Evolutionary conservation across 306 rosid genomes (phyloP).

Genomic region (Fagus sylvatica): DNA sequence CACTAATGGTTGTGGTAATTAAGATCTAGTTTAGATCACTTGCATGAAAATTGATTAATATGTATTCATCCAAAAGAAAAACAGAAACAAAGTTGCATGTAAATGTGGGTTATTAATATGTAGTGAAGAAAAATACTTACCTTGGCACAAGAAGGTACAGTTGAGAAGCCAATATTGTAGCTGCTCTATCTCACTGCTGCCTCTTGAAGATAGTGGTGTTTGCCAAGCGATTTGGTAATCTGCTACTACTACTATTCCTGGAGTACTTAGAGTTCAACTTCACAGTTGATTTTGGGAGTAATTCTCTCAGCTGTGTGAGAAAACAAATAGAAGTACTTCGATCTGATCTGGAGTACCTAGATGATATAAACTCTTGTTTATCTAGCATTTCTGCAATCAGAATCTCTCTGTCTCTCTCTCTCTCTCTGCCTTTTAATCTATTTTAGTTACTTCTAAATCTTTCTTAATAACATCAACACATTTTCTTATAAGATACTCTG

Average conservation of each 20-base stretch:
- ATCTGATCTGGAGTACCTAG: constrained; percentile 28
- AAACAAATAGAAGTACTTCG: neutral
- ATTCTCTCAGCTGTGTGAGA: neutral
- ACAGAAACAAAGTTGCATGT: neutral
- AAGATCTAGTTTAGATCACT: neutral
- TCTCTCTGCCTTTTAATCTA: neutral
- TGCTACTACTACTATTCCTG: neutral
- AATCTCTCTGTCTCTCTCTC: constrained; percentile 6
- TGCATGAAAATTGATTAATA: neutral
- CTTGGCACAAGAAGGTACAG: neutral
- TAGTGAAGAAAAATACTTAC: neutral
- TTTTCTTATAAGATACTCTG: neutral
- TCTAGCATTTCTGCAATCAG: constrained; percentile 4
- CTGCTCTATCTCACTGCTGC: neutral
- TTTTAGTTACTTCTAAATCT: constrained; percentile 16
- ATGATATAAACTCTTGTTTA: neutral
- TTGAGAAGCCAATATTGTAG: neutral
- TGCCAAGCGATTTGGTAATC: neutral
- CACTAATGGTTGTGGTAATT: too few relatives aligned
- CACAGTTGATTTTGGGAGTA: neutral
- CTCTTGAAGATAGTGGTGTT: neutral
- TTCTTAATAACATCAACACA: constrained; percentile 1
- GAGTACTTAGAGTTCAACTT: neutral
- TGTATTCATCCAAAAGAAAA: neutral
- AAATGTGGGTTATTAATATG: neutral